Conservation (phyloP, 2,329 filamentous ascomycete species). For the Ophiocordyceps camponoti-leonardi region DNA sequence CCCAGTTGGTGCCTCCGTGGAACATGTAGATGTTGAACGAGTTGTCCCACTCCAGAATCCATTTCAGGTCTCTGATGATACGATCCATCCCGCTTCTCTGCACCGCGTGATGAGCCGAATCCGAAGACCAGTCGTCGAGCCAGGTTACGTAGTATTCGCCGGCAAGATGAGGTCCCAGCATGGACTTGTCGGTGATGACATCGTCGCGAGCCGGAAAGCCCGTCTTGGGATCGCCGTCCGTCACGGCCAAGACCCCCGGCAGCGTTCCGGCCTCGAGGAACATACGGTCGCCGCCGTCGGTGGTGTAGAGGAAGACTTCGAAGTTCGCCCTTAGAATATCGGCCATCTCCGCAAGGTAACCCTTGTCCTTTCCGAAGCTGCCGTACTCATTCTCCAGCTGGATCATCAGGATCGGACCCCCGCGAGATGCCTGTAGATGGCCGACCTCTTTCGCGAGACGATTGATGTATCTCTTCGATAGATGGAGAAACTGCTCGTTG, state of each 20-base stretch:
- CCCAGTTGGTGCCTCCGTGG: conserved; percentile 34
- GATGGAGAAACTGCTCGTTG: conserved; percentile 21
- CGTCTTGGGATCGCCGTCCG: conserved; percentile 23
- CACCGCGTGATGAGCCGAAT: conserved; percentile 20
- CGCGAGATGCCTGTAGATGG: conserved; percentile 19
- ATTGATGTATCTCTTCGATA: conserved; percentile 18
- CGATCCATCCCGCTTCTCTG: background rate
- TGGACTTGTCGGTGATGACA: conserved; percentile 23
- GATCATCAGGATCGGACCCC: conserved; percentile 30
- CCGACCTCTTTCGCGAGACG: conserved; percentile 10
- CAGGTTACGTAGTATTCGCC: conserved; percentile 16
- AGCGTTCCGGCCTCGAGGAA: conserved; percentile 25
- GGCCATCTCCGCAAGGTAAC: conserved; percentile 21
- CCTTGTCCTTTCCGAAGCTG: conserved; percentile 25
- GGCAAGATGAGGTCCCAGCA: conserved; percentile 26
- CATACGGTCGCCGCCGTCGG: conserved; percentile 26
- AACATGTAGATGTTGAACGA: conserved; percentile 34
- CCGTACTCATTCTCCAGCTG: conserved; percentile 36
- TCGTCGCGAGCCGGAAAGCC: conserved; percentile 15
- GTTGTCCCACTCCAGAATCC: conserved; percentile 8
- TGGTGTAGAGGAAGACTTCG: conserved; percentile 28
- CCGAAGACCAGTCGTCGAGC: conserved; percentile 2
- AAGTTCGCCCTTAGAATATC: conserved; percentile 24
- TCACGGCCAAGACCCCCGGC: conserved; percentile 24
- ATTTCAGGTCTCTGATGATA: conserved; percentile 6